A percentile compares a stretch with the other conserved stretches of the same genome.
phyloP scores from a whole-genome alignment of 2,329 filamentous ascomycete species.

The Cladophialophora carrionii region DNA sequence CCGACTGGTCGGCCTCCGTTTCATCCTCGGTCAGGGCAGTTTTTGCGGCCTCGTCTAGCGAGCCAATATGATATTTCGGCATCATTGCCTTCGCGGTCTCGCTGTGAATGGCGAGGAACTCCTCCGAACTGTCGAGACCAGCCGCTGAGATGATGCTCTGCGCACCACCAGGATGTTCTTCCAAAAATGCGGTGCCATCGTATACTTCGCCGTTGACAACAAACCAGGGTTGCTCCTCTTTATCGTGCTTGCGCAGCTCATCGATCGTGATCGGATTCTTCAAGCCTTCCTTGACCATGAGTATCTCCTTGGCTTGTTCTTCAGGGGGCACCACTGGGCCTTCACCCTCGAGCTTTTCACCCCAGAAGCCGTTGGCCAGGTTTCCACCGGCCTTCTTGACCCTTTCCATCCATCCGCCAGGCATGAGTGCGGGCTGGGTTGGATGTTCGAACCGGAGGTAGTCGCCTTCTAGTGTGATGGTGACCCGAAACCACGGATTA shows the following conservation, averaged over 20 bases:
- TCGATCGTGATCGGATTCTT: constrained; percentile 67
- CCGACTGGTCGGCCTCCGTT: constrained; percentile 47
- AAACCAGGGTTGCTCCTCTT: constrained; percentile 75
- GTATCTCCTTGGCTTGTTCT: constrained; percentile 67
- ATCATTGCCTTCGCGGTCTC: constrained; percentile 94
- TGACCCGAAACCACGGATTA: constrained; percentile 87
- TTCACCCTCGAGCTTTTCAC: constrained; percentile 66
- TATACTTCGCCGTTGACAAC: constrained; percentile 87
- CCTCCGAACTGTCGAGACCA: constrained; percentile 80
- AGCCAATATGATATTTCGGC: constrained; percentile 80
- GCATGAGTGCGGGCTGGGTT: constrained; percentile 74
- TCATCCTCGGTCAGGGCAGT: constrained; percentile 57
- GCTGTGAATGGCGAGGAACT: constrained; percentile 90
- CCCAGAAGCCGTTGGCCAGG: constrained; percentile 81
- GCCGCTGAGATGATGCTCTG: constrained; percentile 81
- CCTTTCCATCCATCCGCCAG: constrained; percentile 91
- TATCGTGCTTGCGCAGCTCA: constrained; percentile 71
- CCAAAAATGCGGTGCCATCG: constrained; percentile 77
- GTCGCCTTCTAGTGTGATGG: constrained; percentile 69
- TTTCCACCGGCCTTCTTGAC: constrained; percentile 83
- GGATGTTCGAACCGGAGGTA: constrained; percentile 81
- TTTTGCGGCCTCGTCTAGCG: constrained; percentile 65
- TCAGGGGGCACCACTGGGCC: constrained; percentile 49
- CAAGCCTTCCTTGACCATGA: constrained; percentile 73
- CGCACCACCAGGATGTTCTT: constrained; percentile 83